Evolutionary conservation across 164 flowering plant species (phyloP).

Genomic region (Tetrastigma voinierianum): DNA sequence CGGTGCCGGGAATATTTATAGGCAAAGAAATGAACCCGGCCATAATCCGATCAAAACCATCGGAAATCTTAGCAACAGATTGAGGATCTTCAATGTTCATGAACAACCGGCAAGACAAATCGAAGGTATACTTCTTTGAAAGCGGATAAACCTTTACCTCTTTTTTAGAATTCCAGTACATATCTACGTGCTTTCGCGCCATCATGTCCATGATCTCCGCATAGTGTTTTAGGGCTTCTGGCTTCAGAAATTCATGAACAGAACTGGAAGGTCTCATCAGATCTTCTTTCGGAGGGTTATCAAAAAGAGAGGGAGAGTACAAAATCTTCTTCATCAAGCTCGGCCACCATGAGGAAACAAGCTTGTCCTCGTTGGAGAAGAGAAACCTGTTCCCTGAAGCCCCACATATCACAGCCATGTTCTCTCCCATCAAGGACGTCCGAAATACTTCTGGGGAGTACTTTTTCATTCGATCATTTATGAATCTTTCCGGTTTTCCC

Average conservation of each 20-base stretch:
- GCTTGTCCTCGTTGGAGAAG: no score
- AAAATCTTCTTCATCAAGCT: not conserved
- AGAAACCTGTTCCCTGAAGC: no score
- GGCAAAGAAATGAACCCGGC: conserved; percentile 5
- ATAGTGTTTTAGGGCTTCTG: conserved; percentile 7
- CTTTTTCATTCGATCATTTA: not conserved
- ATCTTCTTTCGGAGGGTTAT: not conserved
- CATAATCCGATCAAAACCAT: not conserved
- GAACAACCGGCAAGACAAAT: conserved; percentile 28
- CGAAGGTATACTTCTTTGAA: conserved; percentile 17
- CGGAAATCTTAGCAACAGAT: not conserved
- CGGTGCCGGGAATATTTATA: no score
- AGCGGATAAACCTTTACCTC: no score
- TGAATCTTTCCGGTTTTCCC: conserved; percentile 7
- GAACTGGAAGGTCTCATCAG: not conserved
- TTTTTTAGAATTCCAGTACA: no score
- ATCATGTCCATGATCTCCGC: conserved; percentile 9
- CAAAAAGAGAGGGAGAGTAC: not conserved
- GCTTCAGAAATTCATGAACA: conserved; percentile 7
- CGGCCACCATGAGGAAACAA: conserved; percentile 9
- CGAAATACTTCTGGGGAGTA: conserved; percentile 3
- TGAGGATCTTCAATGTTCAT: conserved; percentile 9
- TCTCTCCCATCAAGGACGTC: no score
- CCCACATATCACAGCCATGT: no score
- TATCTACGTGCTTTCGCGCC: no score